Evolutionary conservation across 768 basidiomycete species (phyloP).

Genomic region (Sarcomyxa edulis): DNA sequence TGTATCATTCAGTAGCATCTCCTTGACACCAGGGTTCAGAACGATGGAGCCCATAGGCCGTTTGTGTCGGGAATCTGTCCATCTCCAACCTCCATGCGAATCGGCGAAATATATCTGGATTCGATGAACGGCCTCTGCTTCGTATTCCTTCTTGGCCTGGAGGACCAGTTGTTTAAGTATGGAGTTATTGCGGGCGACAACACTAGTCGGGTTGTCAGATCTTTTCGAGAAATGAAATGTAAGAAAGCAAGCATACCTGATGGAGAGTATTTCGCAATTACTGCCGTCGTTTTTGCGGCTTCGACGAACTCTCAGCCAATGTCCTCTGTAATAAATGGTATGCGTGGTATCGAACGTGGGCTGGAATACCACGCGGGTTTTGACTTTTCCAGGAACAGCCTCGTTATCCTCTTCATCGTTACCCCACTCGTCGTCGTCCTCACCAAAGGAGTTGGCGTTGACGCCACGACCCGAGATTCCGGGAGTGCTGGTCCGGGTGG

Average conservation of each 20-base stretch:
- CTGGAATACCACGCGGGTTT: slow-evolving; percentile 83
- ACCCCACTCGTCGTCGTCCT: slow-evolving; percentile 34
- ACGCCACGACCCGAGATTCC: slow-evolving; percentile 44
- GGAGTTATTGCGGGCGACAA: slow-evolving; percentile 77
- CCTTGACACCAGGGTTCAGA: slow-evolving; percentile 83
- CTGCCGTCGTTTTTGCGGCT: slow-evolving; percentile 65
- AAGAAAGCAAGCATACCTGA: slow-evolving; percentile 48
- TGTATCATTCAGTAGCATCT: slow-evolving; percentile 80
- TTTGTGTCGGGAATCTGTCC: slow-evolving; percentile 84
- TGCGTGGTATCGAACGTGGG: slow-evolving; percentile 86
- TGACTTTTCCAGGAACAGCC: slow-evolving; percentile 52
- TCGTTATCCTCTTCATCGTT: slow-evolving; percentile 47
- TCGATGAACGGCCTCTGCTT: slow-evolving; percentile 80
- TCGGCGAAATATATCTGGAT: slow-evolving; percentile 91
- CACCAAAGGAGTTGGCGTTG: slow-evolving; percentile 54
- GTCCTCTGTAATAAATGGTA: slow-evolving; percentile 81
- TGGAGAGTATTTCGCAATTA: slow-evolving; percentile 69
- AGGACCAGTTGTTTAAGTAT: slow-evolving; percentile 87
- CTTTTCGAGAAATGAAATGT: neutral
- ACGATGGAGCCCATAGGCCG: slow-evolving; percentile 87
- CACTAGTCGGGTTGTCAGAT: slow-evolving; percentile 32
- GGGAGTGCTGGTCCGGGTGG: slow-evolving; percentile 66
- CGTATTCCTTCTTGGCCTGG: slow-evolving; percentile 86
- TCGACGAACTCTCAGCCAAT: slow-evolving; percentile 76
- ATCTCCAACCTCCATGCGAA: slow-evolving; percentile 82